Base-by-base conservation (phyloP, 2,329 filamentous ascomycete species). In the Xylaria arbuscula region DNA sequence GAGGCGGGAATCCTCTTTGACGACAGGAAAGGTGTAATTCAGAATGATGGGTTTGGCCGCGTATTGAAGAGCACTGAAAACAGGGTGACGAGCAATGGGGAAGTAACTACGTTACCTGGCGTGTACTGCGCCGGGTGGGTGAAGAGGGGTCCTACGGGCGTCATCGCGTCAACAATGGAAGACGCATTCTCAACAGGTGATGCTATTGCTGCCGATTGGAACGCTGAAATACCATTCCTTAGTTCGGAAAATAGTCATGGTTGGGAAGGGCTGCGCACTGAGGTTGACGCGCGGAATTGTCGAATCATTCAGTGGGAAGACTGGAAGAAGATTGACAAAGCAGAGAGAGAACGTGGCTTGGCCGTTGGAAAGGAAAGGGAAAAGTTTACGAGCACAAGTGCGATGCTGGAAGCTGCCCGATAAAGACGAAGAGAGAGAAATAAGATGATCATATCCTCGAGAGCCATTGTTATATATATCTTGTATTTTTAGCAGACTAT, bases 111-210 rank as follows among this genome's bases (percentile, higher is more conserved):
- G 76, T 87, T 78, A 76, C 88, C 90, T 0, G 93, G 95, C 0
- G 80, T 97, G 34, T 99, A 99, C 81, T 97, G 94, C 72, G 92
- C 95, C 17, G 96, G 96, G 0, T 99, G 96, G 96, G 94, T 98
- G 10, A 98, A 98, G 82, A 88, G 92, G 42, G 96, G 96, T 0
- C 95, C 96, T 0, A 98, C 94, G 0, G 96, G 96, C 2, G 94
- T 98, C 3, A 99, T 99, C 78, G 95, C 95, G 1, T 94, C 91
- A 36, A 99, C 96, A 0, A 97, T 99, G 93, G 89, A 92, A 68
- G 96, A 99, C 78, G 95, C 96, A 0, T 99, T 98, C 76, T 87
- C 88, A 9, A 97, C 94, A 0, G 96, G 90, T 0, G 94, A 98
- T 77, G 89, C 91, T 2, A 92, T 99, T 70, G 88, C 88, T 0